phyloP scores from a whole-genome alignment of 257 asterid species.

The Solanum virginianum region DNA sequence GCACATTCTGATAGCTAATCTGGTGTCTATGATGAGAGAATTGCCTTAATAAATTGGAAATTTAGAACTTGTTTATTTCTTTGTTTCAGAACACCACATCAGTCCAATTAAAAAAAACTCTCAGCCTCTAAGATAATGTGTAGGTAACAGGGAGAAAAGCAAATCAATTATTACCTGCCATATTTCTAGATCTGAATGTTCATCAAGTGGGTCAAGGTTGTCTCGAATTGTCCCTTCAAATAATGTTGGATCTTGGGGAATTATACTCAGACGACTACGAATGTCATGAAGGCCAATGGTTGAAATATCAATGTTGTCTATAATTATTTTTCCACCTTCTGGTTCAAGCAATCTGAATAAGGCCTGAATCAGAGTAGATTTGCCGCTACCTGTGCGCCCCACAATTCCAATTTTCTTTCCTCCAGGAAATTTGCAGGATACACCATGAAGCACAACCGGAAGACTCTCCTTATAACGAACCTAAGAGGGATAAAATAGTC shows the following conservation, averaged over 20 bases:
- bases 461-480: constrained; percentile 92
- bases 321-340: constrained; percentile 71
- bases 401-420: constrained; percentile 94
- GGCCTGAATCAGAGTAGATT: constrained; percentile 96
- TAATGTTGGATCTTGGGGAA: constrained; percentile 95
- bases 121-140: not conserved
- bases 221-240: constrained; percentile 95
- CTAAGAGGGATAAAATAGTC: constrained; percentile 9
- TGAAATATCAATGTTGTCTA: constrained; percentile 73
- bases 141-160: not conserved
- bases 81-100: not conserved
- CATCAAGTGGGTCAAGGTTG: constrained; percentile 88
- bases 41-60: not conserved
- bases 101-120: not conserved
- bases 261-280: constrained; percentile 79
- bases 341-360: constrained; percentile 92
- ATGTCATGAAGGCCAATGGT: constrained; percentile 93
- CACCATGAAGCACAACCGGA: constrained; percentile 90
- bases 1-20: not conserved
- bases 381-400: constrained; percentile 99
- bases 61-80: not conserved
- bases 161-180: constrained; percentile 58
- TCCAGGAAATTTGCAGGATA: constrained; percentile 87
- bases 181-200: constrained; percentile 73
- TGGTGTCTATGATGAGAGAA: not conserved